phyloP scores from a whole-genome alignment of 805 yeast species.

The Saccharomycopsis fibuligera region DNA sequence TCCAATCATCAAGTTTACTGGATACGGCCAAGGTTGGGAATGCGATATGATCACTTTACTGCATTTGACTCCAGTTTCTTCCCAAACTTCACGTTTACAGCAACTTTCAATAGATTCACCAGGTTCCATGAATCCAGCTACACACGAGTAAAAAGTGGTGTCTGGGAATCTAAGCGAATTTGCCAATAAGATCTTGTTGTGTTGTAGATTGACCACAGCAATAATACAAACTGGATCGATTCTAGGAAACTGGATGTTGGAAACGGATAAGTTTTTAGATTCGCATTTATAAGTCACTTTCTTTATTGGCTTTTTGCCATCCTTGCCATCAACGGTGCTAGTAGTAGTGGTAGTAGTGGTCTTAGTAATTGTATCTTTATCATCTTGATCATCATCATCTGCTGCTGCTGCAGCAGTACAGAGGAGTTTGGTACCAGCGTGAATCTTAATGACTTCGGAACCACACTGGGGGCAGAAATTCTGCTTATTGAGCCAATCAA shows the following conservation, averaged over 20 bases:
- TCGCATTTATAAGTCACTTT: slow-evolving; percentile 24
- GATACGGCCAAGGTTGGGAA: slow-evolving; percentile 98
- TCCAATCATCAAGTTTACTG: slow-evolving; percentile 90
- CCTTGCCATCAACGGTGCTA: no score
- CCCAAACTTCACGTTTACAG: slow-evolving; percentile 86
- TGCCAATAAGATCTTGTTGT: slow-evolving; percentile 62
- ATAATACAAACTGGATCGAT: slow-evolving; percentile 86
- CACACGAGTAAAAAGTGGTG: slow-evolving; percentile 64
- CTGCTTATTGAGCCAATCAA: slow-evolving; percentile 78
- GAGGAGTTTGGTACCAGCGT: slow-evolving; percentile 57
- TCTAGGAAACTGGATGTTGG: slow-evolving; percentile 84
- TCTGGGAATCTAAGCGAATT: slow-evolving; percentile 56
- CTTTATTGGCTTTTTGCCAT: no score
- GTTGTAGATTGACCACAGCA: slow-evolving; percentile 60
- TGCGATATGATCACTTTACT: slow-evolving; percentile 51
- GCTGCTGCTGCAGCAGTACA: slow-evolving; percentile 34
- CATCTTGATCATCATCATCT: slow-evolving; percentile 9
- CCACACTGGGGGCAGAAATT: slow-evolving; percentile 89
- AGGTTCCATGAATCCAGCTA: slow-evolving; percentile 96
- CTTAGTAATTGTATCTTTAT: neutral
- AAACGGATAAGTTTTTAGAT: slow-evolving; percentile 41
- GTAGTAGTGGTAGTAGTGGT: no score
- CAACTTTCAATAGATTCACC: slow-evolving; percentile 89
- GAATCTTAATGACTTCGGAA: slow-evolving; percentile 47
- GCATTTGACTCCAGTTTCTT: slow-evolving; percentile 82